These are phyloP conservation scores for Lolium rigidum DNA, from an alignment of 176 grass and related monocot species.

Conservation along the genomic window DNA sequence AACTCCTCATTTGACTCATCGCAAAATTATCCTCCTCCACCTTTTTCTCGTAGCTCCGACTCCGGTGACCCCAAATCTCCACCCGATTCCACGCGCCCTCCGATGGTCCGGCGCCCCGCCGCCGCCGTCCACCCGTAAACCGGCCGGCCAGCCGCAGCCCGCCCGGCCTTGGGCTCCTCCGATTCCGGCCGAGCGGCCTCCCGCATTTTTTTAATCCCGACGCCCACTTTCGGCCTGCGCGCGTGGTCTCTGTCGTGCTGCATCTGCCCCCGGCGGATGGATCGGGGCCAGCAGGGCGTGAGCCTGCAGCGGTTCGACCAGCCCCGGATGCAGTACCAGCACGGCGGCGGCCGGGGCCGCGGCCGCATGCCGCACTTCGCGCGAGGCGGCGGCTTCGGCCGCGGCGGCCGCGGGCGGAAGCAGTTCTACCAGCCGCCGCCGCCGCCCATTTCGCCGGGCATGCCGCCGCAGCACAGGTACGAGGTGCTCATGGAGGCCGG, in stretches of 20 bases:
- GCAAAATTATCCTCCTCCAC: background rate
- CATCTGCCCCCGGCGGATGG: slow-evolving; percentile 39
- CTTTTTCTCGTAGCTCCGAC: slow-evolving; percentile 24
- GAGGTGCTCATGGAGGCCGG: slow-evolving; percentile 92
- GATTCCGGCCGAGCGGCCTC: background rate
- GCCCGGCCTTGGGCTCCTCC: background rate
- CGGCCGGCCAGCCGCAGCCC: no score
- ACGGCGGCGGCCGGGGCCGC: slow-evolving; percentile 30
- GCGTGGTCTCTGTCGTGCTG: background rate
- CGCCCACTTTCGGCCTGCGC: background rate
- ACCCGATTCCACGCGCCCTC: slow-evolving; percentile 23
- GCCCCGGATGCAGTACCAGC: slow-evolving; percentile 52
- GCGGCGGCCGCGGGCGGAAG: slow-evolving; percentile 40
- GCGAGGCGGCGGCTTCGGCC: slow-evolving; percentile 42
- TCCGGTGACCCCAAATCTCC: background rate
- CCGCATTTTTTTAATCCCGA: background rate
- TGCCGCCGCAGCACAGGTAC: slow-evolving; percentile 46
- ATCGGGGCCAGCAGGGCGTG: slow-evolving; percentile 40
- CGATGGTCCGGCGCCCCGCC: slow-evolving; percentile 30
- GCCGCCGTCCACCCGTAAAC: background rate
- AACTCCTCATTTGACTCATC: background rate
- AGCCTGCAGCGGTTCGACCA: slow-evolving; percentile 40
- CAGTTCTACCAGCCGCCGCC: slow-evolving; percentile 46
- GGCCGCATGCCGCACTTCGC: slow-evolving; percentile 49
- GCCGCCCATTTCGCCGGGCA: background rate